A percentile compares a stretch with the other conserved stretches of the same genome.
phyloP scores from a whole-genome alignment of 1,284 basidiomycete species.

The Melampsora occidentalis region DNA sequence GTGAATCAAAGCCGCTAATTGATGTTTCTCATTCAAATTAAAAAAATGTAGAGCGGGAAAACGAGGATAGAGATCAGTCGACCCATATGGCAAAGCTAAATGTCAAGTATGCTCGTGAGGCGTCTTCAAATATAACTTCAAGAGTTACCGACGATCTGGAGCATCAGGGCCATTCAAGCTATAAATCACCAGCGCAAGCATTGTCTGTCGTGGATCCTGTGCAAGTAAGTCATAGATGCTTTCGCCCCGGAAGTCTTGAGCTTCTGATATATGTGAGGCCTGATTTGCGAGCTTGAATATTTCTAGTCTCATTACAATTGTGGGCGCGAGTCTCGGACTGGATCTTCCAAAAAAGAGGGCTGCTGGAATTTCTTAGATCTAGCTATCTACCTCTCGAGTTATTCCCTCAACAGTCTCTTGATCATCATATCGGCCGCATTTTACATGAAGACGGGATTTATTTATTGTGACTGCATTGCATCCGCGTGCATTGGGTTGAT shows the following conservation, averaged over 20 bases:
- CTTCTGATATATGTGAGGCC: neutral
- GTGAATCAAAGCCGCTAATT: too few relatives aligned
- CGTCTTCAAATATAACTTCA: neutral
- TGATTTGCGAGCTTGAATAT: neutral
- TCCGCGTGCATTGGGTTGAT: neutral
- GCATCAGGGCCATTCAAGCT: neutral
- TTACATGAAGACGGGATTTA: constrained; percentile 13
- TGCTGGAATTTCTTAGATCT: neutral
- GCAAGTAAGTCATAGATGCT: neutral
- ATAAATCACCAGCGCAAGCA: neutral
- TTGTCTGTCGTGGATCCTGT: neutral
- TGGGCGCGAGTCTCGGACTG: neutral
- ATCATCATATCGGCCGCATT: constrained; percentile 2
- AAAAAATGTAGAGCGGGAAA: neutral
- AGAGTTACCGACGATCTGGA: neutral
- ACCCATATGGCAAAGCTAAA: neutral
- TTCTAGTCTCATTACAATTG: neutral
- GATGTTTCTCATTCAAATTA: neutral
- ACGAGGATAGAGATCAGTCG: neutral
- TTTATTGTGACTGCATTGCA: constrained; percentile 11
- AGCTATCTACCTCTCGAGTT: neutral
- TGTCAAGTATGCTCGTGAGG: neutral
- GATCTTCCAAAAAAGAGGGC: neutral
- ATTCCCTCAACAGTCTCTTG: constrained; percentile 1
- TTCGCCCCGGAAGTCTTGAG: neutral